A percentile compares a stretch with the other conserved stretches of the same genome.
phyloP scores from a whole-genome alignment of 2,329 filamentous ascomycete species.

The Microcyclosporella mali region DNA sequence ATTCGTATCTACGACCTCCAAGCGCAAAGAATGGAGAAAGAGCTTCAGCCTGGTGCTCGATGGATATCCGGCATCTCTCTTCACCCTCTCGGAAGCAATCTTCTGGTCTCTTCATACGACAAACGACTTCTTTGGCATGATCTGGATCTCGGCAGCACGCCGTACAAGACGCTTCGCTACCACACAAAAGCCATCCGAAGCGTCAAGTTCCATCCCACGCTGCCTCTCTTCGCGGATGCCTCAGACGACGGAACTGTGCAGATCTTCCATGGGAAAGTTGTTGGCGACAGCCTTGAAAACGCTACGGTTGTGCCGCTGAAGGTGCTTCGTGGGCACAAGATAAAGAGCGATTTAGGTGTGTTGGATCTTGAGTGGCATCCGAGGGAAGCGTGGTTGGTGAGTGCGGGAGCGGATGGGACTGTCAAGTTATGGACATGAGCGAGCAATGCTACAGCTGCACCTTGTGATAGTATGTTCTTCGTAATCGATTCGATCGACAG shows the following conservation, averaged over 20 bases:
- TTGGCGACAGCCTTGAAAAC: slow-evolving; percentile 91
- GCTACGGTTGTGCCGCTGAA: slow-evolving; percentile 95
- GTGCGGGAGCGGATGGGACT: slow-evolving; percentile 88
- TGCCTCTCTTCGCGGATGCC: slow-evolving; percentile 86
- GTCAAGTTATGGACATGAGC: slow-evolving; percentile 71
- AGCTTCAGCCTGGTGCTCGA: slow-evolving; percentile 84
- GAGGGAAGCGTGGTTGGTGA: slow-evolving; percentile 86
- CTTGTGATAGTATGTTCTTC: not conserved
- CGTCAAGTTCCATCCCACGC: slow-evolving; percentile 72
- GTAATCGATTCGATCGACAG: too few species aligned
- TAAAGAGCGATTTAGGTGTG: slow-evolving; percentile 79
- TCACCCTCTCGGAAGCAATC: slow-evolving; percentile 86
- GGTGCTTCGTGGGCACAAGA: slow-evolving; percentile 82
- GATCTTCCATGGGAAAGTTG: slow-evolving; percentile 94
- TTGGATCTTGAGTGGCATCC: slow-evolving; percentile 96
- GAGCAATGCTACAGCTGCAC: too few species aligned
- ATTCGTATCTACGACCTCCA: slow-evolving; percentile 93
- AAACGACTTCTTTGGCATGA: slow-evolving; percentile 94
- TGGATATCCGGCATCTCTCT: slow-evolving; percentile 94
- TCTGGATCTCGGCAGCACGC: slow-evolving; percentile 79
- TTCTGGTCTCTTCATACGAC: slow-evolving; percentile 93
- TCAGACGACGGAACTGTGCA: slow-evolving; percentile 92
- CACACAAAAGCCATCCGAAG: slow-evolving; percentile 85
- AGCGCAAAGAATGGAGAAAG: slow-evolving; percentile 84
- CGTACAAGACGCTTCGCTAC: slow-evolving; percentile 95